Conservation (phyloP, 2,329 filamentous ascomycete genomes). For the Paecilomyces sp. region DNA sequence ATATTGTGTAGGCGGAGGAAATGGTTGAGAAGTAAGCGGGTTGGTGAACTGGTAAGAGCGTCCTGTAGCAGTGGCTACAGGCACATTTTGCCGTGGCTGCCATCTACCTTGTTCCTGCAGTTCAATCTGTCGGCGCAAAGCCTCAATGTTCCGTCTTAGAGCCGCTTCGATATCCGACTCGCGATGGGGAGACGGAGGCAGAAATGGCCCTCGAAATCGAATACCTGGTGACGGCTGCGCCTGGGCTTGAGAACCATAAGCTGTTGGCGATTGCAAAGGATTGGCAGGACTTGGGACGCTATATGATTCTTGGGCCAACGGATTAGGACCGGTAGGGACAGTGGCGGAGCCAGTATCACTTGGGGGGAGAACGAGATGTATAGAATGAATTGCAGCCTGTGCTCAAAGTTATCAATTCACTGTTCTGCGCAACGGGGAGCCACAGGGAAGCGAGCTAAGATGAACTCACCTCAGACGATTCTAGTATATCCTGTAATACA, state of each 20-base stretch:
- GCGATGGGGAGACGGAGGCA: slow-evolving; percentile 1
- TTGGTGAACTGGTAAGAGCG: neutral
- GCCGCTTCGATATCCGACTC: slow-evolving; percentile 13
- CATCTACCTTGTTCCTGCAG: slow-evolving; percentile 7
- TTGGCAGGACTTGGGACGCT: neutral
- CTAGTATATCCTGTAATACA: slow-evolving; percentile 44
- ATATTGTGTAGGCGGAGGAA: neutral
- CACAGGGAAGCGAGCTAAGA: slow-evolving; percentile 14
- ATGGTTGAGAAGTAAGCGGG: neutral
- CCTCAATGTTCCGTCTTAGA: slow-evolving; percentile 15
- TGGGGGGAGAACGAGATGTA: slow-evolving; percentile 39
- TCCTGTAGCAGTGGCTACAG: neutral
- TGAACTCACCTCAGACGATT: slow-evolving; percentile 42
- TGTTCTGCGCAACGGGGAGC: neutral
- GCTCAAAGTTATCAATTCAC: neutral
- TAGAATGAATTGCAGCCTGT: slow-evolving; percentile 21
- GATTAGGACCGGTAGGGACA: slow-evolving; percentile 5
- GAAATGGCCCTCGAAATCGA: slow-evolving; percentile 7
- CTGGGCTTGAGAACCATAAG: neutral
- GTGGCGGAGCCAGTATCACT: slow-evolving; percentile 11
- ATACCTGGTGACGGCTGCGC: slow-evolving; percentile 2
- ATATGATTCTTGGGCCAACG: neutral
- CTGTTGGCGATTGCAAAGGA: neutral
- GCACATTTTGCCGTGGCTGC: slow-evolving; percentile 2
- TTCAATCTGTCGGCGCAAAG: slow-evolving; percentile 15